Conservation (phyloP, 2,329 filamentous ascomycete genomes). For the Calonectria henricotiae region DNA sequence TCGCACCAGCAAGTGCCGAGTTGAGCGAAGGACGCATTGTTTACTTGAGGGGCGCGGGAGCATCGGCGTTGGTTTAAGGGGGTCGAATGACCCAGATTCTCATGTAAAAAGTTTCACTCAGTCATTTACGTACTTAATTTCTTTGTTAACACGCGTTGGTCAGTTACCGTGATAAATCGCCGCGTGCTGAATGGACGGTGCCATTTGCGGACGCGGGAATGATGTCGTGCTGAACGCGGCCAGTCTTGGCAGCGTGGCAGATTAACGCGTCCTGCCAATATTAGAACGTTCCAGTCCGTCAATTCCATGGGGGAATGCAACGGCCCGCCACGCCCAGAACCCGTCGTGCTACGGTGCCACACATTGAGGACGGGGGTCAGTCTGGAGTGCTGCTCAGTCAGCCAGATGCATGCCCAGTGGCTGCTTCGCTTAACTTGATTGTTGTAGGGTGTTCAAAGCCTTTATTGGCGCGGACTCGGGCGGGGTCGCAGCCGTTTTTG, state of each 20-base stretch:
- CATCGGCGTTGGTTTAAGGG: neutral
- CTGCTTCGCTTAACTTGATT: neutral
- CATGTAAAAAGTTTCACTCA: neutral
- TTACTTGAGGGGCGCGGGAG: neutral
- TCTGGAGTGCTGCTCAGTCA: neutral
- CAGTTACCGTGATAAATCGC: neutral
- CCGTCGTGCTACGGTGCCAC: neutral
- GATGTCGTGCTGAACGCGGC: neutral
- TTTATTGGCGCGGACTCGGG: neutral
- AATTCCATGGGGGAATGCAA: conserved; percentile 1
- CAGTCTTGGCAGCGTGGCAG: conserved; percentile 1
- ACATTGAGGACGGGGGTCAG: neutral
- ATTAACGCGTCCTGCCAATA: no score
- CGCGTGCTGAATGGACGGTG: neutral
- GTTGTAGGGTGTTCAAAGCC: conserved; percentile 3
- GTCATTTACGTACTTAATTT: conserved; percentile 1
- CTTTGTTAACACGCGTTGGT: neutral
- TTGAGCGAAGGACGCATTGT: neutral
- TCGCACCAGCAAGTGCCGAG: neutral
- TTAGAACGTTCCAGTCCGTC: conserved; percentile 1
- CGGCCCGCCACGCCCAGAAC: neutral
- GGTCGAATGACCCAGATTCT: neutral
- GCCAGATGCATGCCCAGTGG: neutral
- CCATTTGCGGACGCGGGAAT: neutral
- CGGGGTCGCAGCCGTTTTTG: neutral